Evolutionary conservation across 2,329 filamentous ascomycete genomes (phyloP).

Genomic region (Cryphonectria radicalis): DNA sequence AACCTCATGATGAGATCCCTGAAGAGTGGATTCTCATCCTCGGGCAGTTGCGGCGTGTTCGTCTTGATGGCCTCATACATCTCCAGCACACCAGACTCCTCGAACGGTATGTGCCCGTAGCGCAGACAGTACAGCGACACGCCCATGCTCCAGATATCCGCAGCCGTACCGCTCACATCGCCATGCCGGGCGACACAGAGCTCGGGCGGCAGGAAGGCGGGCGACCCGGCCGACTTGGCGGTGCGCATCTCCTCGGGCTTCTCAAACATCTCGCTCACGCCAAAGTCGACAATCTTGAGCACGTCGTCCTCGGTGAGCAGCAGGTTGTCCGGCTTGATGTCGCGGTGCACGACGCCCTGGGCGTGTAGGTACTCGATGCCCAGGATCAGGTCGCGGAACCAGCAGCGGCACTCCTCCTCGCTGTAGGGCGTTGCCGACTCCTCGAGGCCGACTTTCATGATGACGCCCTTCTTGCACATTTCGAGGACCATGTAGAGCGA

Average conservation of each 20-base stretch:
- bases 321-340: constrained; percentile 98
- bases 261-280: constrained; percentile 98
- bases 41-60: constrained; percentile 66
- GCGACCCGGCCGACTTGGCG: constrained; percentile 90
- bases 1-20: constrained; percentile 73
- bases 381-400: constrained; percentile 93
- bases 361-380: constrained; percentile 97
- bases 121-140: constrained; percentile 91
- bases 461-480: constrained; percentile 97
- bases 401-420: constrained; percentile 80
- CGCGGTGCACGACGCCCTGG: constrained; percentile 91
- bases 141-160: constrained; percentile 99
- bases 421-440: constrained; percentile 81
- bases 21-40: constrained; percentile 69
- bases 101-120: constrained; percentile 88
- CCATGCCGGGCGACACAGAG: constrained; percentile 86
- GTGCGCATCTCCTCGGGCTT: constrained; percentile 85
- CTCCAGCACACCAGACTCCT: constrained; percentile 76
- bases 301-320: constrained; percentile 87
- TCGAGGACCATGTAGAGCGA: constrained; percentile 98
- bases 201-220: constrained; percentile 92
- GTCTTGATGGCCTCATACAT: constrained; percentile 87
- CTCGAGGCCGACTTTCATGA: constrained; percentile 94
- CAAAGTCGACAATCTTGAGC: constrained; percentile 97
- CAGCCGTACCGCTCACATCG: constrained; percentile 84